Evolutionary conservation across 2,329 filamentous ascomycete genomes (phyloP).

Genomic region (Metarhizium brunneum): DNA sequence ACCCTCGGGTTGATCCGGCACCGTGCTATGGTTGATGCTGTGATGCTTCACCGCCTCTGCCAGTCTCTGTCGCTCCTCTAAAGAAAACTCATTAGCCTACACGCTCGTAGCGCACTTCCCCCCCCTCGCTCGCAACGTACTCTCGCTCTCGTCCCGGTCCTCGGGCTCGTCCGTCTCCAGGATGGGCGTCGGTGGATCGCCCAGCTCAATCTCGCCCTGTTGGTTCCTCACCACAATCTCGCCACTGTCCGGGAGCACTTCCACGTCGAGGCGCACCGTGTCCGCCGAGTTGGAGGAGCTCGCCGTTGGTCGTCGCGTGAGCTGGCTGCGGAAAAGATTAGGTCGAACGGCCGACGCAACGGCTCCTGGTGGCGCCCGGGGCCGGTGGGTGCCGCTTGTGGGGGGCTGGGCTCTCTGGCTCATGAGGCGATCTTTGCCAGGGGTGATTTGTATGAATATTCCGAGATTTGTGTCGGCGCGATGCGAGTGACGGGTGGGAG

Average conservation of each 20-base stretch:
- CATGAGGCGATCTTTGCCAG: neutral
- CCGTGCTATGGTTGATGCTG: conserved; percentile 42
- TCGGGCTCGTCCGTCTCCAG: conserved; percentile 49
- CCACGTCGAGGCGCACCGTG: conserved; percentile 38
- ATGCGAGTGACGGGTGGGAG: too few relatives aligned
- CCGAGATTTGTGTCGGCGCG: neutral
- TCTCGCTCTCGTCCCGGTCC: conserved; percentile 47
- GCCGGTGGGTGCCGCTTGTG: neutral
- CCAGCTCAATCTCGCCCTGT: conserved; percentile 54
- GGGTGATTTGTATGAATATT: neutral
- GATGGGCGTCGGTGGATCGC: conserved; percentile 42
- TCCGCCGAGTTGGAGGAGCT: conserved; percentile 30
- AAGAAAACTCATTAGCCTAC: too few relatives aligned
- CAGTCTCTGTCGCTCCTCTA: conserved; percentile 50
- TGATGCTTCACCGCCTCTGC: conserved; percentile 54
- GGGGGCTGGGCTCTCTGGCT: conserved; percentile 1
- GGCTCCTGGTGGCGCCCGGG: neutral
- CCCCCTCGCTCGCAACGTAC: conserved; percentile 18
- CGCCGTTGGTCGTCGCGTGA: conserved; percentile 47
- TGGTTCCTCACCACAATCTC: conserved; percentile 56
- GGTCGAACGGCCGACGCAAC: conserved; percentile 4
- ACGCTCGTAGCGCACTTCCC: too few relatives aligned
- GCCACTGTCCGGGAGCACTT: conserved; percentile 32
- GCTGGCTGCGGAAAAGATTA: conserved; percentile 52
- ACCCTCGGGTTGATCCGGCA: conserved; percentile 59